A percentile compares a stretch with the other conserved stretches of the same genome.
phyloP scores from a whole-genome alignment of 805 yeast species.

The Kodamaea jinghongensis region DNA sequence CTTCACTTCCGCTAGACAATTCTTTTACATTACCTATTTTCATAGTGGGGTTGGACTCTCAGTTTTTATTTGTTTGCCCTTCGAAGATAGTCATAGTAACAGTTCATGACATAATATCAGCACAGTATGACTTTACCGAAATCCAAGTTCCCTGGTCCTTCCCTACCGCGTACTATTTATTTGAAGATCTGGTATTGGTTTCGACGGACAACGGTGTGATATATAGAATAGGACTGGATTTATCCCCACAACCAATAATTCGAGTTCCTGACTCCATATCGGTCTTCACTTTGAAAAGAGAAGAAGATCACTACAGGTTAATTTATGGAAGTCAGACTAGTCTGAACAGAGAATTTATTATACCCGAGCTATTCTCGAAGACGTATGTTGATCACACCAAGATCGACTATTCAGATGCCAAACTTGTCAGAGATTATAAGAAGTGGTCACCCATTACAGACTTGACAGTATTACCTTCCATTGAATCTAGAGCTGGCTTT shows the following conservation, averaged over 20 bases:
- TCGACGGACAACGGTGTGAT: conserved; percentile 36
- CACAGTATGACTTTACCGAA: conserved; percentile 36
- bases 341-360: conserved; percentile 32
- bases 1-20: conserved; percentile 40
- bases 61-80: conserved; percentile 39
- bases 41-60: conserved; percentile 36
- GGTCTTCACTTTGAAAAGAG: conserved; percentile 28
- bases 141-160: conserved; percentile 24
- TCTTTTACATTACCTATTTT: conserved; percentile 43
- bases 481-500: conserved; percentile 16
- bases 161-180: conserved; percentile 39
- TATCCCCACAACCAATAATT: conserved; percentile 23
- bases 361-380: conserved; percentile 23
- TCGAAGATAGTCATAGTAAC: conserved; percentile 34
- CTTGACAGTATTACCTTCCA: conserved; percentile 32
- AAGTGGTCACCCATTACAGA: conserved; percentile 52
- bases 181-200: conserved; percentile 31
- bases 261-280: conserved; percentile 36
- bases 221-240: conserved; percentile 15
- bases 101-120: conserved; percentile 47
- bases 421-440: conserved; percentile 28
- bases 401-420: conserved; percentile 21
- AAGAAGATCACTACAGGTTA: conserved; percentile 19
- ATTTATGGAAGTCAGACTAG: conserved; percentile 44
- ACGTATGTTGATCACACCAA: conserved; percentile 11